Evolutionary conservation across 2,329 filamentous ascomycete species (phyloP), one percentile per base, ranked within the genome.

Genomic region (Pseudomassariella vexata): DNA sequence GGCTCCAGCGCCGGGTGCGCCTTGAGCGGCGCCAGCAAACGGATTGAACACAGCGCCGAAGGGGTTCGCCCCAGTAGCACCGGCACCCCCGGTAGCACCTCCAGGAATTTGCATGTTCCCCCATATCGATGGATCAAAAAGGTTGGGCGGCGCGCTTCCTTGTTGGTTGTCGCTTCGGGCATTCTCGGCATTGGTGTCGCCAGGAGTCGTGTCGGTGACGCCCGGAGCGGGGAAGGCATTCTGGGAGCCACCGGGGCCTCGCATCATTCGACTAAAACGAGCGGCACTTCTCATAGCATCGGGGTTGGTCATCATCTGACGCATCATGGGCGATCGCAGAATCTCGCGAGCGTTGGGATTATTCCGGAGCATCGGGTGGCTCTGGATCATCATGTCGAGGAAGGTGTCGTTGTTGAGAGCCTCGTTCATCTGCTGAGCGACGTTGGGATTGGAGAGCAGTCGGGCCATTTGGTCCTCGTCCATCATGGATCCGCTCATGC

Each of bases 341-440:
- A 95, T 82, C 52, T 94, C 79, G 46, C 88, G 78, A 15, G 85
- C 85, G 38, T 82, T 76, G 24, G 84, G 84, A 57, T 84, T 76
- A 38, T 77, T 73, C 48, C 81, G 75, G 12, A 88, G 67, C 71
- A 87, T 82, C 3, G 92, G 92, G 54, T 95, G 95, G 52, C 83
- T 78, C 48, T 92, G 79, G 48, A 98, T 88, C 74, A 96, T 85
- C 75, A 94, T 86, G 53, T 96, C 87, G 53, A 96, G 76, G 48
- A 98, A 84, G 12, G 81, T 76, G n/a, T 92, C 90, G 60, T 96
- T 96, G 59, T 89, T 85, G 57, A 98, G 82, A 21, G 89, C 87
- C 61, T 95, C 90, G 59, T 92, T 94, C 76, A 98, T 85, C 34
- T 82, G 81, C 44, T 87, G 82, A 42, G 85, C 78, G 35, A 94